Conservation (phyloP, 1,284 basidiomycete genomes). For the Leucoagaricus sp. region DNA sequence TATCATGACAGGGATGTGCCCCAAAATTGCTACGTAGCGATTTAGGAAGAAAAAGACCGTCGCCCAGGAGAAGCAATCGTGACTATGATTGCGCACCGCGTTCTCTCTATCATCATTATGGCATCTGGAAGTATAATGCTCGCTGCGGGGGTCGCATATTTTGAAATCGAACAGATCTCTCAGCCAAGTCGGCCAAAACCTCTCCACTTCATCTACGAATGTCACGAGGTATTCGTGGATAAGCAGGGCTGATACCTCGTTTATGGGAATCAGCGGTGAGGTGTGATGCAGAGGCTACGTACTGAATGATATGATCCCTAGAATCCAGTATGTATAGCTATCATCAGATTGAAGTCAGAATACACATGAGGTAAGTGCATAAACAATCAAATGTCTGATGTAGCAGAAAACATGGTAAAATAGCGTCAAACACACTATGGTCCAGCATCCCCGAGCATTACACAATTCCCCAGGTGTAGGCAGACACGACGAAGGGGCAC, state of each 20-base stretch:
- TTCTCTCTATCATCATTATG: background rate
- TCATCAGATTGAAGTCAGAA: too few species aligned
- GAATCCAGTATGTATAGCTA: background rate
- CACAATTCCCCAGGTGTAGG: too few species aligned
- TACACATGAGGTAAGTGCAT: too few species aligned
- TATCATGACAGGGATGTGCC: constrained; percentile 39
- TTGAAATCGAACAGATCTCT: background rate
- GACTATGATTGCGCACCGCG: background rate
- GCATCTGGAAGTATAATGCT: background rate
- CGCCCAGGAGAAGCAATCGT: constrained; percentile 23
- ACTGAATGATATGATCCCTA: constrained; percentile 21
- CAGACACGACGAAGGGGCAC: too few species aligned
- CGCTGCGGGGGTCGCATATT: background rate
- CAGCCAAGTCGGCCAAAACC: constrained; percentile 34
- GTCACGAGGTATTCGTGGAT: constrained; percentile 45
- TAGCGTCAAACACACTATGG: too few species aligned
- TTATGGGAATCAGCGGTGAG: background rate
- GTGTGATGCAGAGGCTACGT: constrained; percentile 3
- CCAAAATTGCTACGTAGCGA: constrained; percentile 41
- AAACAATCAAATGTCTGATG: too few species aligned
- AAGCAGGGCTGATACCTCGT: constrained; percentile 32
- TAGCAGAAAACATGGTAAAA: too few species aligned
- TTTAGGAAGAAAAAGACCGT: constrained; percentile 40
- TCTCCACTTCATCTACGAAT: constrained; percentile 35
- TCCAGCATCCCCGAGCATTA: too few species aligned